A percentile compares a stretch with the other conserved stretches of the same genome.
phyloP scores from a whole-genome alignment of 2,329 filamentous ascomycete genomes.

The Lasiodiplodia hormozganensis region DNA sequence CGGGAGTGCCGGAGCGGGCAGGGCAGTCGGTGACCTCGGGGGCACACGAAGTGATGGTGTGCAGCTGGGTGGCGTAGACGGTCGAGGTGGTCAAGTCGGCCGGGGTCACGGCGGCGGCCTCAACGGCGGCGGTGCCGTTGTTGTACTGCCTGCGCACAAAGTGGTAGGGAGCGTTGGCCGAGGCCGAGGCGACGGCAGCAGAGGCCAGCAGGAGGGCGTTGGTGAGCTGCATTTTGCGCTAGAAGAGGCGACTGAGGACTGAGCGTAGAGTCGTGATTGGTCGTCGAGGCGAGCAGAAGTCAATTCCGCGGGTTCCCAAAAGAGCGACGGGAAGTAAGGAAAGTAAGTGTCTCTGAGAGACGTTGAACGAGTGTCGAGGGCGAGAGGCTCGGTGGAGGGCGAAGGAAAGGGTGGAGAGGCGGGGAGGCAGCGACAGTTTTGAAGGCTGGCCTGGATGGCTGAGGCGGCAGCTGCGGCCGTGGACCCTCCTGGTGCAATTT shows the following conservation, averaged over 20 bases:
- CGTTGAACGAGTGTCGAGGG: conserved; percentile 42
- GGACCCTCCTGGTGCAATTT: conserved; percentile 24
- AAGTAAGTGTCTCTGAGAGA: conserved; percentile 43
- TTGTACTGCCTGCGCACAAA: conserved; percentile 27
- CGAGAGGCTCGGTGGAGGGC: conserved; percentile 36
- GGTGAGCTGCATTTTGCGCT: conserved; percentile 35
- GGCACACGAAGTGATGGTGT: conserved; percentile 29
- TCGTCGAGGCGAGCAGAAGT: conserved; percentile 40
- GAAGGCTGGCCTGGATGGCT: not conserved
- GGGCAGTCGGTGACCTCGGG: conserved; percentile 32
- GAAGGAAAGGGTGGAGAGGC: conserved; percentile 32
- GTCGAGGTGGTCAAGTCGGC: conserved; percentile 29
- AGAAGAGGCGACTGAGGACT: conserved; percentile 39
- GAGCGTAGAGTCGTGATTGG: conserved; percentile 33
- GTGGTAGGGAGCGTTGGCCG: conserved; percentile 37
- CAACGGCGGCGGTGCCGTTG: conserved; percentile 29
- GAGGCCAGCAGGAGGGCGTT: conserved; percentile 31
- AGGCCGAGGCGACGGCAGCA: conserved; percentile 34
- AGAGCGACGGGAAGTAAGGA: conserved; percentile 48
- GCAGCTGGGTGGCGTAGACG: conserved; percentile 29
- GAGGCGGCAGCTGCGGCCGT: not conserved
- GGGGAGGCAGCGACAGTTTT: conserved; percentile 19
- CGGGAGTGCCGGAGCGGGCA: conserved; percentile 28
- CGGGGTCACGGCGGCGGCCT: conserved; percentile 16
- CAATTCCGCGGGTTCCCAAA: conserved; percentile 44